Conservation (phyloP, 2,329 filamentous ascomycete genomes). For the Cladosporium cucumerinum region DNA sequence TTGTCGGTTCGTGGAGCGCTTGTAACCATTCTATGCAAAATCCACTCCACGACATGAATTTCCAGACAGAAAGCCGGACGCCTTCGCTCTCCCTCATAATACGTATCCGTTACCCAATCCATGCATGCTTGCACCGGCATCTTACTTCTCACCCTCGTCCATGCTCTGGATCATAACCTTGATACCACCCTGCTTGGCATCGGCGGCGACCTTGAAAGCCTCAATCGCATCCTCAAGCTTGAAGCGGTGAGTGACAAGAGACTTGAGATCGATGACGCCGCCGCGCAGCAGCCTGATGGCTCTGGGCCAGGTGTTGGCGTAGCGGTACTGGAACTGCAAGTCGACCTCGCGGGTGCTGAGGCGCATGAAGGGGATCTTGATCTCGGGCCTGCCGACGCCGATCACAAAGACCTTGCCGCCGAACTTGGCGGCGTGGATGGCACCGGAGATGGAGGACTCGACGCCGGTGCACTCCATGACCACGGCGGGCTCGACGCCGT, state of each 20-base stretch:
- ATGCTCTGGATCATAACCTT: conserved; percentile 89
- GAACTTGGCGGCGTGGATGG: conserved; percentile 89
- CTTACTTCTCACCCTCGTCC: conserved; percentile 35
- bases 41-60: neutral
- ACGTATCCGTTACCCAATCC: neutral
- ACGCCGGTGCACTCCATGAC: conserved; percentile 93
- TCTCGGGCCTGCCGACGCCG: conserved; percentile 91
- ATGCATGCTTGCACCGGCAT: neutral
- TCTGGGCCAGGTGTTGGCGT: conserved; percentile 92
- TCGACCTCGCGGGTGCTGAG: conserved; percentile 89
- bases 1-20: neutral
- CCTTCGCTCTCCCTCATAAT: neutral
- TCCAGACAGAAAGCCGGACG: neutral
- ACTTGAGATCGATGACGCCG: conserved; percentile 75
- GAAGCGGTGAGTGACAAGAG: conserved; percentile 85
- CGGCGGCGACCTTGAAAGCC: conserved; percentile 83
- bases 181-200: conserved; percentile 91
- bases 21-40: neutral
- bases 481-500: conserved; percentile 75
- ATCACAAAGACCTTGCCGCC: conserved; percentile 97
- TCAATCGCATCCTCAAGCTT: conserved; percentile 79
- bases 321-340: conserved; percentile 94
- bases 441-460: conserved; percentile 79
- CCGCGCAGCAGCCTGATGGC: conserved; percentile 85
- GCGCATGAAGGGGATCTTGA: conserved; percentile 93